Evolutionary conservation across 805 yeast genomes (phyloP), one percentile per base, ranked within the genome.

Genomic region (Teunomyces gatunensis): DNA sequence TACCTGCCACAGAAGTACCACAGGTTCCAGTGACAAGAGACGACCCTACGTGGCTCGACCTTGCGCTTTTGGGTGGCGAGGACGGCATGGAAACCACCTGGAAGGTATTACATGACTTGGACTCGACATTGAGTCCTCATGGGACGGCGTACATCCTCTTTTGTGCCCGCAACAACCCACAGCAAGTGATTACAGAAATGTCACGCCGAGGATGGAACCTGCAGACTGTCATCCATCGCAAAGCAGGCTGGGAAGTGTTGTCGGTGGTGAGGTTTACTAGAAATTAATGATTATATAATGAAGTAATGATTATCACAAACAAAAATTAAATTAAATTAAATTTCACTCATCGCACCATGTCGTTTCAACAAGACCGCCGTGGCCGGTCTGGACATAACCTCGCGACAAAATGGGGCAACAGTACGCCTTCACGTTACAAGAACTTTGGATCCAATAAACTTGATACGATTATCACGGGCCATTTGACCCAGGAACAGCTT

Each of bases 211-310:
- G 73, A 6, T 92, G 96, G 89, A 46, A 46, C 0, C 80, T 79
- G 1, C 68, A 71, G 2, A 55, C 67, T n/a, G 71, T 89, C 1
- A 77, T 81, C 3, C 74, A 75, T 39, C 74, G 97, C 46, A 88
- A 87, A 58, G 96, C 97, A 1, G 98, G 98, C 0, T 90, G 98
- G 97, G 99, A 94, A 65, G 92, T 86, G 9, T 71, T 94, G 32
- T 80, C 88, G 47, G 85, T 92, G 6, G 81, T 85, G 66, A 75
- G 83, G 52, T 88, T 91, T 57, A 59, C 47, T 23, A 63, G 54
- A 39, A 37, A 25, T 2, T 2, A 23, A 32, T 11, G 23, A 36
- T 13, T 32, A 32, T 13, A 13, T n/a, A 32, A 32, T 13, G 17
- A 32, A 32, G 34, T 25, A 35, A 17, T 35, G 17, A 12, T 11